Conservation (phyloP, 1,284 basidiomycete species). For the Papiliotrema flavescens region DNA sequence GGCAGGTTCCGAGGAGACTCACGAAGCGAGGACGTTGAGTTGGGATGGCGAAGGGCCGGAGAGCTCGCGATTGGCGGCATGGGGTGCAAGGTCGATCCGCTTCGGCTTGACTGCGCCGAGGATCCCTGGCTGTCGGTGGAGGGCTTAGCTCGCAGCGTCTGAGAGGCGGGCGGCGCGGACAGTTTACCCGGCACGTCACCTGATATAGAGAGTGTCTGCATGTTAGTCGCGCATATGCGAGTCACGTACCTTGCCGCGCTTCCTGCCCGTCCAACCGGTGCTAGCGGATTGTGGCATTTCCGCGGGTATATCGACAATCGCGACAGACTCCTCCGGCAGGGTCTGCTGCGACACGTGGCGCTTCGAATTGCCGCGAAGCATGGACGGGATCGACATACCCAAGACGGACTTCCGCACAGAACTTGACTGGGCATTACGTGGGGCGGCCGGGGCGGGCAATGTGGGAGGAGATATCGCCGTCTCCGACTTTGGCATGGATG, state of each 20-base stretch:
- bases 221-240: slow-evolving; percentile 8
- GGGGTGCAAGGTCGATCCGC: slow-evolving; percentile 53
- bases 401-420: slow-evolving; percentile 45
- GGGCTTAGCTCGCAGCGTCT: background rate
- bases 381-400: slow-evolving; percentile 66
- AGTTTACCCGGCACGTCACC: slow-evolving; percentile 51
- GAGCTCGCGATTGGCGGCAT: slow-evolving; percentile 86
- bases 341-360: slow-evolving; percentile 54
- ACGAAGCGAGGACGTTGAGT: slow-evolving; percentile 25
- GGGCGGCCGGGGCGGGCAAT: slow-evolving; percentile 19
- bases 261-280: slow-evolving; percentile 80
- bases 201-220: slow-evolving; percentile 76
- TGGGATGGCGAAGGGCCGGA: slow-evolving; percentile 67
- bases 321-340: slow-evolving; percentile 6
- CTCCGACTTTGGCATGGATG: slow-evolving; percentile 62
- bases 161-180: slow-evolving; percentile 4
- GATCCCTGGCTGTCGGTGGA: background rate
- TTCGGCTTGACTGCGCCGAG: background rate
- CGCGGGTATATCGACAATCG: slow-evolving; percentile 8
- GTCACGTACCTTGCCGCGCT: slow-evolving; percentile 78
- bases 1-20: slow-evolving; percentile 24
- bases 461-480: slow-evolving; percentile 7
- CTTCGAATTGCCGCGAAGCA: slow-evolving; percentile 74
- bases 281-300: slow-evolving; percentile 52
- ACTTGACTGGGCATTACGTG: slow-evolving; percentile 6